Evolutionary conservation across 192 early-diverging fungal species (phyloP), one percentile per base, ranked within the genome.

Genomic region (Linderina pennispora): DNA sequence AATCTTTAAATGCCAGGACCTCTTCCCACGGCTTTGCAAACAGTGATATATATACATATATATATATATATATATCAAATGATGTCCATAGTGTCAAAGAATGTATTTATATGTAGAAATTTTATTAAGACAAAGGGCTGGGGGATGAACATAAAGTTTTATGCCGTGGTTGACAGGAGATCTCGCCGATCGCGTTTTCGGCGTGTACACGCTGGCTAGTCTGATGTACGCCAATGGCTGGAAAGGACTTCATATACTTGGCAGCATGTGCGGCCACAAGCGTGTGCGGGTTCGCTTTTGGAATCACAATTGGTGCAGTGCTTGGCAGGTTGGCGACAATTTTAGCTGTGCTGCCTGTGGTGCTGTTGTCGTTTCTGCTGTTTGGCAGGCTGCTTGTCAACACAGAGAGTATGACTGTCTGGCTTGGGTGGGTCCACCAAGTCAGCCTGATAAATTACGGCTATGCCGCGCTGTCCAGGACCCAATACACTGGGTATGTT

Each of bases 371-470:
- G 4, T 56, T 79, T 18, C 60, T 78, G 65, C 51, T 79, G 26
- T 71, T 80, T 53, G 63, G 65, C 22, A 78, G 81, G 4, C 74
- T 83, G 34, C 62, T 83, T 22, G 75, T 83, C 38, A 83, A 83
- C 47, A 62, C 62, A 4, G 68, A 56, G 11, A 71, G 65, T 24
- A 76, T 77, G 13, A 75, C 81, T 0, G 73, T 54, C 1, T 83
- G 63, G 61, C 42, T 83, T 23, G 52, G 62, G 14, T 80, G 71
- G 75, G 31, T 68, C 26, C 64, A 77, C 44, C 70, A 62, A 62
- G 35, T 58, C 31, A 62, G 65, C 16, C 80, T 78, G 15, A 68
- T 79, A 53, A 82, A 82, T 44, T 82, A 79, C 50, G 63, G 66
- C 3, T 83, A 76, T 46, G 57, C 74, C 31, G 63, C 67, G 14